Evolutionary conservation across 495 filamentous ascomycete genomes (phyloP), one percentile per base, ranked within the genome.

Genomic region (Penicillium steckii): DNA sequence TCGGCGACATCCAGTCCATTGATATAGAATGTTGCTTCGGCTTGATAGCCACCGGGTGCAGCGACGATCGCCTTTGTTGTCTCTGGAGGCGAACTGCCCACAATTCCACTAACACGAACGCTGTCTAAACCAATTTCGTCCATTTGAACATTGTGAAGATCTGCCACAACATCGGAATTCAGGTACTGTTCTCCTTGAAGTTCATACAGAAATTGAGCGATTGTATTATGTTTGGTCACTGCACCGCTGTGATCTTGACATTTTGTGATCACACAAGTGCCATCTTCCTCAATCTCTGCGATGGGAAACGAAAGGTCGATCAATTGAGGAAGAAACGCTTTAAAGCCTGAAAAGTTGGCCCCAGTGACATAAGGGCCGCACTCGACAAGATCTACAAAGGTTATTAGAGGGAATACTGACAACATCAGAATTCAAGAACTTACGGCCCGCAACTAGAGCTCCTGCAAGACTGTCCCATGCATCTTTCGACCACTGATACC

Each of bases 121-220:
- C 71, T 56, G 44, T 77, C 57, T 27, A 46, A 35, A 8, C 62
- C 63, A 10, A 63, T 57, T 50, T 74, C 50, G 27, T 64, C 57
- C 8, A 80, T 63, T 3, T 49, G 32, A 26, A 77, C 60, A 22
- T 64, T 35, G 2, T 62, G 59, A 6, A 80, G 46, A 24, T 71
- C 45, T 8, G 76, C 77, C 13, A 57, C 68, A 4, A 82, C 77
- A 54, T 78, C 73, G 15, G 59, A 60, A 60, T 80, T 76, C 9
- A 74, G 60, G 43, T 79, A 78, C 22, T 69, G 56, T 15, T 63
- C 65, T 0, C 79, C 79, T 48, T 80, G 78, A 12, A 80, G 67
- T 59, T 82, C 79, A 50, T 82, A 82, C n/a, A 80, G 49, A 0
- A 79, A 55, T 53, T 80, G 72, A 30, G 57, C 64, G 23, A 66